A percentile compares a stretch with the other conserved stretches of the same genome.
These are phyloP conservation scores for Onygenales sp. DNA, from an alignment of 2,329 filamentous ascomycete genomes.

Conservation along the genomic window DNA sequence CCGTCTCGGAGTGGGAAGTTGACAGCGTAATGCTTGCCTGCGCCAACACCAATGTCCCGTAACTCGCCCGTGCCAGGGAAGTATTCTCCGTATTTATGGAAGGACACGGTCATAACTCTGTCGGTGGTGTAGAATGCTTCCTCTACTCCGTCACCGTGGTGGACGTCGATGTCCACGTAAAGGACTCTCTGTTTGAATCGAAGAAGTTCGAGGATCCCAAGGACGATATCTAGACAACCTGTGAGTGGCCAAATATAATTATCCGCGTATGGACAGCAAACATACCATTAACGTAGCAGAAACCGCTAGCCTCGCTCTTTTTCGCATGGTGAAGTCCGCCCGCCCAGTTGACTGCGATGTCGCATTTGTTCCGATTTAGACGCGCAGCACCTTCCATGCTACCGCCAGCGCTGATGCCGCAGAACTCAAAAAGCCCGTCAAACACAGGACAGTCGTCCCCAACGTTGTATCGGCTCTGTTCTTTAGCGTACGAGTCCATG, in stretches of 20 bases:
- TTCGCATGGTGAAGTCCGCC: slow-evolving; percentile 95
- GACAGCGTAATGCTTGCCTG: slow-evolving; percentile 58
- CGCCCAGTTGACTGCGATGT: slow-evolving; percentile 73
- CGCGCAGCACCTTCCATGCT: slow-evolving; percentile 63
- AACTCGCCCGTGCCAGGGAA: slow-evolving; percentile 62
- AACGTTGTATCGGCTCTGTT: slow-evolving; percentile 72
- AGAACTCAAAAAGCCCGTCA: slow-evolving; percentile 62
- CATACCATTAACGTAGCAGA: slow-evolving; percentile 88
- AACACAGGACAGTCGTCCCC: slow-evolving; percentile 58
- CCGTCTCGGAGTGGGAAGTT: slow-evolving; percentile 62
- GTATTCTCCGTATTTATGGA: slow-evolving; percentile 66
- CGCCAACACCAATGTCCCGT: slow-evolving; percentile 58
- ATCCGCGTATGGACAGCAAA: background rate
- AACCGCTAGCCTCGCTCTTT: slow-evolving; percentile 86
- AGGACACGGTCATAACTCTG: slow-evolving; percentile 62
- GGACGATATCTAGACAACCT: slow-evolving; percentile 48
- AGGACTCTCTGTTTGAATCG: slow-evolving; percentile 56
- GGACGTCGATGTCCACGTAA: slow-evolving; percentile 59
- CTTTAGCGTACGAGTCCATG: slow-evolving; percentile 85
- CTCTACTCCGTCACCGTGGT: slow-evolving; percentile 60
- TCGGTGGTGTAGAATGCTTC: slow-evolving; percentile 65
- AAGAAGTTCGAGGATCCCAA: slow-evolving; percentile 56
- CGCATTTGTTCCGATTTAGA: slow-evolving; percentile 58
- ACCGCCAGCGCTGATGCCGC: slow-evolving; percentile 59
- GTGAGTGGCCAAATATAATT: background rate